Evolutionary conservation across 345 rosid species (phyloP).

Genomic region (Gossypium herbaceum): DNA sequence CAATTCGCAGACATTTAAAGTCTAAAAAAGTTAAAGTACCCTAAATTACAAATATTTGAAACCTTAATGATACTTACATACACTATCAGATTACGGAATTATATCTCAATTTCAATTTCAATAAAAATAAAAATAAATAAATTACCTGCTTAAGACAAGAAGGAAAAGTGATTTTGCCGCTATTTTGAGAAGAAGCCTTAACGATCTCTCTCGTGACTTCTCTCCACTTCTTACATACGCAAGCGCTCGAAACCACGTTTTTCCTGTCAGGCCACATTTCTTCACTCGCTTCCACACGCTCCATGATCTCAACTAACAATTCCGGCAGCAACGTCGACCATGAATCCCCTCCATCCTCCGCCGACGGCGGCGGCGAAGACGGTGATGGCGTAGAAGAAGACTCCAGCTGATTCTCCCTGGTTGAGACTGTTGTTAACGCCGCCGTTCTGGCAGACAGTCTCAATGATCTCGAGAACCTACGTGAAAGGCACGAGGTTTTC

Average conservation of each 20-base stretch:
- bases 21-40: background rate
- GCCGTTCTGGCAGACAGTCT: background rate
- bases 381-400: background rate
- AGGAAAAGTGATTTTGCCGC: constrained; percentile 80
- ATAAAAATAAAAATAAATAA: background rate
- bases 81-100: background rate
- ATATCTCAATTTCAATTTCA: background rate
- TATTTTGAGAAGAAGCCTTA: constrained; percentile 32
- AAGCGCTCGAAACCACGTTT: constrained; percentile 64
- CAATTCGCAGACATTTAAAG: background rate
- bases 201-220: constrained; percentile 57
- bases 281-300: constrained; percentile 68
- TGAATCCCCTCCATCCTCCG: constrained; percentile 29
- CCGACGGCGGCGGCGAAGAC: constrained; percentile 8
- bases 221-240: constrained; percentile 91
- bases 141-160: constrained; percentile 80
- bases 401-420: constrained; percentile 12
- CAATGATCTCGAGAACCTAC: constrained; percentile 6
- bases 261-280: constrained; percentile 74
- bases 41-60: background rate
- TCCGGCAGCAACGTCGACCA: constrained; percentile 86
- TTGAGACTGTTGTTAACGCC: background rate
- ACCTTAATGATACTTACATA: background rate
- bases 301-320: constrained; percentile 67
- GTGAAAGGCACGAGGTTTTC: constrained; percentile 10